Base-by-base conservation (phyloP, 495 filamentous ascomycete species). In the Jackrogersella multiformis region DNA sequence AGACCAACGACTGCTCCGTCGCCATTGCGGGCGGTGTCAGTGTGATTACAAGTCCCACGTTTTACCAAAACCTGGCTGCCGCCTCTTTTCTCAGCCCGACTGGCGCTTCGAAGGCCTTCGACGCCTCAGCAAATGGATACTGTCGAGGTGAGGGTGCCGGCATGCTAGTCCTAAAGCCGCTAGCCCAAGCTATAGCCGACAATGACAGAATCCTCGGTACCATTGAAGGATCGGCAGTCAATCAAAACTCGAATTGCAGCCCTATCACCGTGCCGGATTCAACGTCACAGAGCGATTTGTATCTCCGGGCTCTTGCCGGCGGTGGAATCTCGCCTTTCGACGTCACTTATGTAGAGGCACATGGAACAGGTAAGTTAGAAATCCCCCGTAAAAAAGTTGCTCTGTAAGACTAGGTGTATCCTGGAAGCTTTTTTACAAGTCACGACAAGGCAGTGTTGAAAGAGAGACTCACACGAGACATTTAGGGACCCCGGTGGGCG, bases 71-170 rank as follows among this genome's bases (percentile, higher is more conserved):
- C 26, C 70, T 82, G 2, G 72, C 71, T 4, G 73, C 60, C n/a
- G 80, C 75, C n/a, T 70, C 68, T 0, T 82, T 83, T 39, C 68
- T 83, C 9, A 81, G 77, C 52, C 72, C 74, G 0, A 76, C 78
- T 1, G 73, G 73, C 1, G 57, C 64, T 6, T 73, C 67, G 21
- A 65, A 69, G 20, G 61, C 71, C 3, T 75, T 73, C 18, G 84
- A 87, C 64, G 75, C 77, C 0, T 16, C 56, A 0, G 88, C 85
- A 1, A 77, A 87, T 70, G 88, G 88, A 1, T 90, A 86, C 72
- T 85, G 72, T 0, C 76, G 87, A 5, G 88, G 75, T 3, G 88
- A 91, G 56, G 87, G 79, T 4, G 66, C 86, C n/a, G 79, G 73
- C n/a, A 73, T 78, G 4, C 20, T 88, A 1, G 73, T 80, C 8